Percentiles rank a stretch among this genome's conserved stretches.
Conservation (phyloP, 1,139 yeast species). For the Geotrichum macrosporum region DNA sequence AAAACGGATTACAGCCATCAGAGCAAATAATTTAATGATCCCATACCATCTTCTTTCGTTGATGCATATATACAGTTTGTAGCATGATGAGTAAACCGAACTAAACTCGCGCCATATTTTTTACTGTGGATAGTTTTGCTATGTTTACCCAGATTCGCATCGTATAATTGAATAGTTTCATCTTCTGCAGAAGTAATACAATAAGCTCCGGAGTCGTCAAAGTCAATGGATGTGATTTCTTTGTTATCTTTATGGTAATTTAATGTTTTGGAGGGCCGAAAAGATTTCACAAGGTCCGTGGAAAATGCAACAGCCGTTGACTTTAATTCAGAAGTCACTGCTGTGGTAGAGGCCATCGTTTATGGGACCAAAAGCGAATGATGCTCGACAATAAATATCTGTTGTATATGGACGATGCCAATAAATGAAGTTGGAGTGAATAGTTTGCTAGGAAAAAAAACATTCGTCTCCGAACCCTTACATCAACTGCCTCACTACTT, state of each 20-base stretch:
- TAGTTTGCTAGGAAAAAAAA: no score
- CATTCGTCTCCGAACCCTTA: no score
- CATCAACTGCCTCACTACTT: no score
- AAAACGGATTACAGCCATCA: neutral
- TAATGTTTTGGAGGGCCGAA: slow-evolving; percentile 57
- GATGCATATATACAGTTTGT: slow-evolving; percentile 78
- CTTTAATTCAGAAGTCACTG: neutral
- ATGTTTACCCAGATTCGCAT: slow-evolving; percentile 59
- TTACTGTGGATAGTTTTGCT: slow-evolving; percentile 62
- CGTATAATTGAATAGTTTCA: slow-evolving; percentile 80
- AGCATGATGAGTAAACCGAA: slow-evolving; percentile 74
- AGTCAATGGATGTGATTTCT: slow-evolving; percentile 74
- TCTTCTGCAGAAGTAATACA: slow-evolving; percentile 67
- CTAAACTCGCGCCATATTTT: slow-evolving; percentile 88
- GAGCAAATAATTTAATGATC: neutral
- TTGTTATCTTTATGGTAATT: slow-evolving; percentile 48
- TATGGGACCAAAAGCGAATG: no score
- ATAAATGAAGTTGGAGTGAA: no score
- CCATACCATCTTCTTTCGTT: slow-evolving; percentile 68
- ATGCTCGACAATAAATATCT: no score
- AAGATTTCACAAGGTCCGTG: slow-evolving; percentile 44
- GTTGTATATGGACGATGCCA: no score
- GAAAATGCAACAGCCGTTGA: slow-evolving; percentile 35
- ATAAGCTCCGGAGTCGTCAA: slow-evolving; percentile 79
- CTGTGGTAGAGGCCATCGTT: slow-evolving; percentile 20